Evolutionary conservation across 495 filamentous ascomycete species (phyloP), one percentile per base, ranked within the genome.

Genomic region (Bacidia rubella): DNA sequence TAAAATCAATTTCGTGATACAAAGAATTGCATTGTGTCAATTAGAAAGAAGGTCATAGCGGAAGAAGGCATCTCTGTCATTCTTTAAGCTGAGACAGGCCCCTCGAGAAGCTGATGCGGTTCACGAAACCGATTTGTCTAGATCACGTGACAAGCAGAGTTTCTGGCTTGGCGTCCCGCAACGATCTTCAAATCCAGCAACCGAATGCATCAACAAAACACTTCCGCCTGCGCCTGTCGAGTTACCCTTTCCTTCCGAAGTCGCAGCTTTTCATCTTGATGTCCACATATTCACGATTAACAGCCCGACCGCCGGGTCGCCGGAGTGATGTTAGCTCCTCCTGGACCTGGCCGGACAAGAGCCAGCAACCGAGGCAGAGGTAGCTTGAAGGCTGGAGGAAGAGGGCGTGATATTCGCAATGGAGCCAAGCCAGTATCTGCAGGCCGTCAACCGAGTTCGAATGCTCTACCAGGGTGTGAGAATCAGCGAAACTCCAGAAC

Each of bases 281-380:
- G 54, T 47, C 19, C 52, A 56, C 44, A 4, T 44, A 11, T 25
- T 17, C 2, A 19, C 2, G 23, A 2, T 12, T 25, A 40, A 32
- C 44, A 44, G 26, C 27, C 17, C 50, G 45, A 22, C 53, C 47
- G 27, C 49, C 52, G 42, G 57, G 53, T 46, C 48, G 32, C 49
- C 54, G 59, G 50, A 53, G 47, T 27, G 15, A 62, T 62, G 59
- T 62, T 50, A 45, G 59, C 56, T n/a, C 49, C 49, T 17, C 38
- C 49, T 25, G 49, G 49, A 19, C 29, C 35, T 12, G 35, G 32
- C 20, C 19, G 35, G n/a, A 42, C 29, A 15, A 41, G 52, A 17
- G 43, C 52, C 11, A 54, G 43, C 44, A 39, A 5, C 26, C 15
- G 52, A 54, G 25, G 21, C n/a, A 47, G 52, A 47, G 52, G 22